These are phyloP conservation scores for Xanthoconium separans DNA, from an alignment of 1,284 basidiomycete species.

Conservation along the genomic window DNA sequence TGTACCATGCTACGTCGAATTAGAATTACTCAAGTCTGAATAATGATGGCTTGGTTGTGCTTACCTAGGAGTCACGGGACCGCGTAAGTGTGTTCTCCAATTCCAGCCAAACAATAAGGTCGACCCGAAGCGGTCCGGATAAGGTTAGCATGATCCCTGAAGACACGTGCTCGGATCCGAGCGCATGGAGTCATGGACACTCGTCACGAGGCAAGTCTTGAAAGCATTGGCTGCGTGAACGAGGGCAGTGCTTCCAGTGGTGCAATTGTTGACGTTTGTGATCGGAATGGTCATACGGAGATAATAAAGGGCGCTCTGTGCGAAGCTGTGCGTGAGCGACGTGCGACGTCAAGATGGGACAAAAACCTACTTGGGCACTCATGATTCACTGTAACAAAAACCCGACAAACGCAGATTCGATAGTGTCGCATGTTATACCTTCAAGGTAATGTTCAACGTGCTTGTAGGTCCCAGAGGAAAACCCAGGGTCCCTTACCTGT, in stretches of 20 bases:
- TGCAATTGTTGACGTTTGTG: conserved; percentile 84
- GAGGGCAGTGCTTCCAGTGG: conserved; percentile 73
- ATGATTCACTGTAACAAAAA: conserved; percentile 77
- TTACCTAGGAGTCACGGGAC: too few relatives aligned
- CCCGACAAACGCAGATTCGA: conserved; percentile 75
- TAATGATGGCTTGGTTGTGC: conserved; percentile 40
- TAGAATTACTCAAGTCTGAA: neutral
- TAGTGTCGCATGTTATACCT: conserved; percentile 79
- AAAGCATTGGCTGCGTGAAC: conserved; percentile 68
- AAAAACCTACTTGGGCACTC: conserved; percentile 63
- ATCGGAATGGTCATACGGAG: conserved; percentile 87
- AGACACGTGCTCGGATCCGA: conserved; percentile 87
- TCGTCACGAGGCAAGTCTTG: conserved; percentile 68
- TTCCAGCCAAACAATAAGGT: conserved; percentile 32
- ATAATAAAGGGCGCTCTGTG: conserved; percentile 73
- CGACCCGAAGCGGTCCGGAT: conserved; percentile 66
- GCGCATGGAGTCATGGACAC: conserved; percentile 75
- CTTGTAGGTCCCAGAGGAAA: neutral
- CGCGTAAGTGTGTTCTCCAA: too few relatives aligned
- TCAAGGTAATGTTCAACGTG: conserved; percentile 1
- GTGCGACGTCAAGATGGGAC: neutral
- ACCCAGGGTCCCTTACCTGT: conserved; percentile 51
- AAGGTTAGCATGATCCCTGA: conserved; percentile 71
- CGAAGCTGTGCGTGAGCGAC: neutral
- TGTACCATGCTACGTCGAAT: conserved; percentile 54